Evolutionary conservation across 2,329 filamentous ascomycete genomes (phyloP), one percentile per base, ranked within the genome.

Genomic region (Talaromyces verruculosus): DNA sequence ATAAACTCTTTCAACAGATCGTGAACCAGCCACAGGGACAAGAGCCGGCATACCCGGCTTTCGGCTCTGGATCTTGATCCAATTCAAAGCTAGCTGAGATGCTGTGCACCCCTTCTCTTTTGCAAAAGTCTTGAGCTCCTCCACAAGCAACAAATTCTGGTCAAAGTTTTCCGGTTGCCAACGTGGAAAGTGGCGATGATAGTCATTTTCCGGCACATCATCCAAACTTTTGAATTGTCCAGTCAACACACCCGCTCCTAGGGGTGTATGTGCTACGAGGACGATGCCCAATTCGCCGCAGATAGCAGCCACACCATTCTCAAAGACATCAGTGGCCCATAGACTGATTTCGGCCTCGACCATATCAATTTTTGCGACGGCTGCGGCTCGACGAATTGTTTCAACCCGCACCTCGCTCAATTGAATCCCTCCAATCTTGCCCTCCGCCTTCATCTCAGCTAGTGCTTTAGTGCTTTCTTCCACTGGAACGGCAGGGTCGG

Each of bases 311-410:
- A 89, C 81, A 19, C 83, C 87, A 67, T 89, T 88, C 19, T 83
- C 74, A 5, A 88, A 74, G 55, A 87, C 83, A 30, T 87, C 83
- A 2, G 84, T 85, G 5, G 78, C 78, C 79, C 82, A 89, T 1
- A 88, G 77, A 17, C 82, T 85, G 65, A 88, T 79, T 72, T 89
- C 87, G 28, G 87, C 83, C 71, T 89, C 87, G 7, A 89, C 86
- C 1, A 83, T 83, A 0, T 81, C 80, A 59, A 89, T 84, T 19
- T 84, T 84, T 68, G 84, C 81, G 47, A 87, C 80, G 59, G 75
- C 75, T 19, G 73, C 75, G 69, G 80, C 78, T 63, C 77, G 70
- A 60, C 76, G 76, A 67, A 83, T 80, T 0, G 80, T 82, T 55
- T 78, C 75, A n/a, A 78, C 79, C 65, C 77, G 74, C 30, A 81